phyloP scores from a whole-genome alignment of 495 filamentous ascomycete genomes.

The Jackrogersella minutella region DNA sequence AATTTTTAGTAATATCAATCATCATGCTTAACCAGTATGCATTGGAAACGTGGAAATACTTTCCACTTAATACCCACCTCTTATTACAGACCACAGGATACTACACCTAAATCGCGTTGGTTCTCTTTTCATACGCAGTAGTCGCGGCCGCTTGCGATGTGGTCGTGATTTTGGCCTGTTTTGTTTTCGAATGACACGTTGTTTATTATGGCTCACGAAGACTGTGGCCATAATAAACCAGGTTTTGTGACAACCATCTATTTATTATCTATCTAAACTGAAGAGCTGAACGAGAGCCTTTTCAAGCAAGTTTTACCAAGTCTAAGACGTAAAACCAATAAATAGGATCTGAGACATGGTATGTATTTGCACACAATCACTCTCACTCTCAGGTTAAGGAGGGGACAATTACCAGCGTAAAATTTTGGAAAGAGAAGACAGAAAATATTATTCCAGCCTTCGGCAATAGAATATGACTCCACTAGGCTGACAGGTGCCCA shows the following conservation, averaged over 20 bases:
- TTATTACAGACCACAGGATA: neutral
- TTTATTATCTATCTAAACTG: neutral
- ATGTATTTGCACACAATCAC: neutral
- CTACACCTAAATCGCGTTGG: neutral
- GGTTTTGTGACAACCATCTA: slow-evolving; percentile 2
- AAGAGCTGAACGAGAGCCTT: neutral
- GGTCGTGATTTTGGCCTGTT: slow-evolving; percentile 25
- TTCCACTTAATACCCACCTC: slow-evolving; percentile 14
- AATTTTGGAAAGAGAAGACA: neutral
- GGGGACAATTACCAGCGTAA: neutral
- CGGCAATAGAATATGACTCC: slow-evolving; percentile 26
- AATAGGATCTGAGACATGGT: neutral
- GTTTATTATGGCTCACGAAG: slow-evolving; percentile 25
- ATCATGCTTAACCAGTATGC: slow-evolving; percentile 16
- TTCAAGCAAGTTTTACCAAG: slow-evolving; percentile 13
- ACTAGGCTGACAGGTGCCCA: slow-evolving; percentile 23
- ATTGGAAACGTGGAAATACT: slow-evolving; percentile 10
- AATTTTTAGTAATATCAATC: slow-evolving; percentile 13
- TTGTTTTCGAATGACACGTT: neutral
- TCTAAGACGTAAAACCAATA: slow-evolving; percentile 6
- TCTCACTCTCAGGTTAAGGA: neutral
- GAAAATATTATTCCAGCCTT: slow-evolving; percentile 6
- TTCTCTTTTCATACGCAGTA: slow-evolving; percentile 4
- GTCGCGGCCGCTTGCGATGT: neutral
- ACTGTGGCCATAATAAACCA: slow-evolving; percentile 10